Percentiles rank a stretch among this genome's conserved stretches.
phyloP scores from a whole-genome alignment of 169 alveolate species.

The Cryptosporidium sp. region DNA sequence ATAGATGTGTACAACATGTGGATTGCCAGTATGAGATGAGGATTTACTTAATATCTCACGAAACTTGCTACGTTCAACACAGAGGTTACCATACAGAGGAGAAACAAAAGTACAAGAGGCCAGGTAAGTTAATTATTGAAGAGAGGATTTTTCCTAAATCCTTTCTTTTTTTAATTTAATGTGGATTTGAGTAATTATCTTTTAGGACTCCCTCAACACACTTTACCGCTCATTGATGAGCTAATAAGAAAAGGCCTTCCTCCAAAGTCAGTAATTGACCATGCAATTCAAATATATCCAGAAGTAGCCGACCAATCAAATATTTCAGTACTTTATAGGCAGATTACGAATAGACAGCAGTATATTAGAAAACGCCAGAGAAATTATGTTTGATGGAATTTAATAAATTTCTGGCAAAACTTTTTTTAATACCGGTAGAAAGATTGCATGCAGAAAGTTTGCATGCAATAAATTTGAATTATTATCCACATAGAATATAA shows the following conservation, averaged over 20 bases:
- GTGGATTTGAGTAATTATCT: not conserved
- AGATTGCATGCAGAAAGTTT: not conserved
- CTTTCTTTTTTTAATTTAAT: not conserved
- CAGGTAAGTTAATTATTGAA: conserved; percentile 39
- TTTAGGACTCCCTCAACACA: conserved; percentile 74
- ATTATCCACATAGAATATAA: conserved; percentile 3
- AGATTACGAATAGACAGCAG: conserved; percentile 69
- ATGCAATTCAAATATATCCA: conserved; percentile 73
- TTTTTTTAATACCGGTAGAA: not conserved
- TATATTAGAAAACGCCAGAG: conserved; percentile 75
- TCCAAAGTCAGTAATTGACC: conserved; percentile 73
- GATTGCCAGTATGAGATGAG: conserved; percentile 76
- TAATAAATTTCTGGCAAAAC: not conserved
- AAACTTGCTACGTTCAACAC: conserved; percentile 75
- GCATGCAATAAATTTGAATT: conserved; percentile 11
- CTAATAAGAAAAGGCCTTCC: conserved; percentile 72
- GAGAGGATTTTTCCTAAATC: not conserved
- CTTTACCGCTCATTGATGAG: conserved; percentile 71
- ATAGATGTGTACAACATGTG: conserved; percentile 72
- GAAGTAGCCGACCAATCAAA: conserved; percentile 74
- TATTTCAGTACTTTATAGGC: conserved; percentile 63
- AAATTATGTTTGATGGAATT: conserved; percentile 27
- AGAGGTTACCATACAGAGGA: conserved; percentile 73
- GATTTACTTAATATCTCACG: conserved; percentile 59
- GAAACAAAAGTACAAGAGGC: conserved; percentile 70